phyloP scores from a whole-genome alignment of 1,139 yeast species.

The Yamadazyma triangularis region DNA sequence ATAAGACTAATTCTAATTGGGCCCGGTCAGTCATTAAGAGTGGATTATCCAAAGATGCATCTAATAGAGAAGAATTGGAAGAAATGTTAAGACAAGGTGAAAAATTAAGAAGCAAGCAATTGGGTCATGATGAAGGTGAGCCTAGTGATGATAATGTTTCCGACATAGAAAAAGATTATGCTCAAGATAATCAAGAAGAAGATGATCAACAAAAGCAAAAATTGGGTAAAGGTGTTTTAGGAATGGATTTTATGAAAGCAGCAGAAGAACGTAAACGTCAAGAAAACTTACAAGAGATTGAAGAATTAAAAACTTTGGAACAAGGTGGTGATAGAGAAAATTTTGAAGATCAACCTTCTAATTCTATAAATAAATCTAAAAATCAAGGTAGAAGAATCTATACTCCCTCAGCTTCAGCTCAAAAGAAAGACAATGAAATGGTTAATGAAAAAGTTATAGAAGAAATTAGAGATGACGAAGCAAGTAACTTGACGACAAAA shows the following conservation, averaged over 20 bases:
- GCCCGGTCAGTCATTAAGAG: slow-evolving; percentile 87
- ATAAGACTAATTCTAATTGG: slow-evolving; percentile 86
- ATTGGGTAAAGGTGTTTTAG: slow-evolving; percentile 81
- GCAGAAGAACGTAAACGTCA: slow-evolving; percentile 67
- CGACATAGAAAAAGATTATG: slow-evolving; percentile 49
- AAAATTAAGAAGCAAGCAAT: slow-evolving; percentile 63
- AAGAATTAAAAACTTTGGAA: slow-evolving; percentile 43
- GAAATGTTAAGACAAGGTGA: slow-evolving; percentile 92
- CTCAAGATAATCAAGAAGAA: slow-evolving; percentile 27
- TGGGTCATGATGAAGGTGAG: slow-evolving; percentile 61
- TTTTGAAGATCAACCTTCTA: slow-evolving; percentile 21
- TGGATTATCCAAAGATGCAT: slow-evolving; percentile 84
- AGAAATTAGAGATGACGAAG: slow-evolving; percentile 55
- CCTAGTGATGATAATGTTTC: slow-evolving; percentile 44
- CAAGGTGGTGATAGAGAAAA: slow-evolving; percentile 39
- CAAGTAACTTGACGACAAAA: slow-evolving; percentile 40
- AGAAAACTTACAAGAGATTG: slow-evolving; percentile 51
- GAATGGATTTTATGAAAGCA: slow-evolving; percentile 91
- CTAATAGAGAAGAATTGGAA: slow-evolving; percentile 82
- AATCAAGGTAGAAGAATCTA: slow-evolving; percentile 83
- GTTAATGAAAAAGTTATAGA: slow-evolving; percentile 36
- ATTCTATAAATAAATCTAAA: slow-evolving; percentile 43
- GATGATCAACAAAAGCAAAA: slow-evolving; percentile 31
- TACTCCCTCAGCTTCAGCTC: slow-evolving; percentile 60
- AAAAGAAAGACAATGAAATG: slow-evolving; percentile 39